Evolutionary conservation across 192 early-diverging fungal species (phyloP), one percentile per base, ranked within the genome.

Genomic region (Pilobolus umbonatus): DNA sequence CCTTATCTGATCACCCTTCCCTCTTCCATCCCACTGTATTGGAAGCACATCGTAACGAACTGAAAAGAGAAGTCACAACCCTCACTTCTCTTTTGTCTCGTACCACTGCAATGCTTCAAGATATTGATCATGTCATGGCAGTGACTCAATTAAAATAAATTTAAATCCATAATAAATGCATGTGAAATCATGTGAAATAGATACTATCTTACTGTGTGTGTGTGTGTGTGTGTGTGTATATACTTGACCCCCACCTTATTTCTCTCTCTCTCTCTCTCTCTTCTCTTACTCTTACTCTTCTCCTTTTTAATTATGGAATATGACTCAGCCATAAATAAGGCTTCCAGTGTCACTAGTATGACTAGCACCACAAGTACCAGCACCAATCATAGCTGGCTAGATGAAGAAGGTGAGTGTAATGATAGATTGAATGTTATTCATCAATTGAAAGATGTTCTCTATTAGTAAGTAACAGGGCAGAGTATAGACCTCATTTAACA

Each of bases 11-110:
- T 32, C 12, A 32, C 22, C 14, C 17, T 5, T 31, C 52, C 10
- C 38, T 54, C 5, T 54, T 54, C 24, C 31, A 54, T 54, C 28
- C 52, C 11, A 31, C 29, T 51, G 68, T 77, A 14, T 64, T 83
- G 11, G 68, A 78, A 55, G 74, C 79, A 48, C 79, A 80, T 46
- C 65, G 79, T 15, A 71, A 80, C 50, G 79, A 83, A 39, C 38
- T 83, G 28, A 77, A 79, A 43, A 62, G 76, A 11, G 77, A 83
- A 59, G 79, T 83, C 10, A 61, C 73, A 4, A 70, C 79, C 64
- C 43, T 83, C 7, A 75, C 72, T 11, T 73, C 69, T 64, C 48
- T 83, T 10, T 50, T 83, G 5, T 76, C 61, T 24, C 66, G 74
- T 34, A 78, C 81, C 4, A 74, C 79, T 17, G 81, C 79, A 10